These are phyloP conservation scores for Syzygium grande DNA, from an alignment of 345 rosid genomes.

Conservation along the genomic window DNA sequence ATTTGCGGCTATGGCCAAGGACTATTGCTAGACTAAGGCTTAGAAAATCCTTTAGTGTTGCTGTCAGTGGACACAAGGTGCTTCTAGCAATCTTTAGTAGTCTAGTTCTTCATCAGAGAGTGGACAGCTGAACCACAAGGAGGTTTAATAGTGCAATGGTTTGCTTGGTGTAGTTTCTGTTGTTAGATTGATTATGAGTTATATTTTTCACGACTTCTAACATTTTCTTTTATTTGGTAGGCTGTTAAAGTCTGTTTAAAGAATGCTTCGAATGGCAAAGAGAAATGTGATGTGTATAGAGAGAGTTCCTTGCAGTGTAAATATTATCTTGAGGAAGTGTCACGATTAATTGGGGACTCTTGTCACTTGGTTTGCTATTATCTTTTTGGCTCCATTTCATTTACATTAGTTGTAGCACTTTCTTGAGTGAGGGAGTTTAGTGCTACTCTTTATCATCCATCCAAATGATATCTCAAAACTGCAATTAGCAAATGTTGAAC, in stretches of 20 bases:
- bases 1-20: neutral
- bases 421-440: neutral
- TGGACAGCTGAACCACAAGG: neutral
- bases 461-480: neutral
- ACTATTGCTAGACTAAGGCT: neutral
- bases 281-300: constrained; percentile 34
- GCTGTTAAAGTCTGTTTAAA: constrained; percentile 59
- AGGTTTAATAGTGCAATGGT: neutral
- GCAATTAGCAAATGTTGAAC: neutral
- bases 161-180: neutral
- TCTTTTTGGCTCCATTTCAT: neutral
- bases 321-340: constrained; percentile 56
- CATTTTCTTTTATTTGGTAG: constrained; percentile 22
- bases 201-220: neutral
- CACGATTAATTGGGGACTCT: constrained; percentile 22
- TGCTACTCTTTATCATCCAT: neutral
- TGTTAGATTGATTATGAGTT: neutral
- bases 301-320: constrained; percentile 32
- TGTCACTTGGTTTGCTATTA: constrained; percentile 39
- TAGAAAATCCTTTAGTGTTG: neutral
- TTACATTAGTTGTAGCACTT: neutral
- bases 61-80: neutral
- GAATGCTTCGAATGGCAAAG: constrained; percentile 24
- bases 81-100: neutral
- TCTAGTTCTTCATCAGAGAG: neutral